Percentiles rank a stretch among this genome's conserved stretches.
Evolutionary conservation across 805 yeast genomes (phyloP).

Genomic region (Suhomyces kilbournensis): DNA sequence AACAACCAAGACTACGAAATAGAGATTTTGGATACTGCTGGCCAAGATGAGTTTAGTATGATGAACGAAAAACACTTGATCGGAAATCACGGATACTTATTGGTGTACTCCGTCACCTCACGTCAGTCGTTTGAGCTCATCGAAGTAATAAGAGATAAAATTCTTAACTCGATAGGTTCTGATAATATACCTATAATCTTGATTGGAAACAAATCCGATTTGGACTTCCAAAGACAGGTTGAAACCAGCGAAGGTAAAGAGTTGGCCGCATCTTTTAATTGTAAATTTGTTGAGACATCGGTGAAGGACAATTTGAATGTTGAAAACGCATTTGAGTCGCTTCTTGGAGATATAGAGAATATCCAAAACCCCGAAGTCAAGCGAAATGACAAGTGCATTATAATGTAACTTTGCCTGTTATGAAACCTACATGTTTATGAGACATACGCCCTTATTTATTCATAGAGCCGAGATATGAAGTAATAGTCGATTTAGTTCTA

Average conservation of each 20-base stretch:
- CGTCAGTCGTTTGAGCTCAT: conserved; percentile 75
- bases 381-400: conserved; percentile 49
- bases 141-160: conserved; percentile 76
- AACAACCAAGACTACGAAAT: conserved; percentile 74
- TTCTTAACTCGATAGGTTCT: conserved; percentile 60
- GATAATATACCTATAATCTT: conserved; percentile 48
- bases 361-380: conserved; percentile 51
- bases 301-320: conserved; percentile 48
- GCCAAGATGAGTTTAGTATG: conserved; percentile 85
- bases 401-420: conserved; percentile 13
- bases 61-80: conserved; percentile 75
- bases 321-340: conserved; percentile 64
- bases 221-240: conserved; percentile 60
- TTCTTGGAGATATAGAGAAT: conserved; percentile 55
- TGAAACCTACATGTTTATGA: neutral
- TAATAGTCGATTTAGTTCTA: neutral
- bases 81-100: conserved; percentile 79
- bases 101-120: conserved; percentile 80
- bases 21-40: conserved; percentile 89
- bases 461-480: neutral
- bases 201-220: conserved; percentile 69
- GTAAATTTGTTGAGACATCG: conserved; percentile 47
- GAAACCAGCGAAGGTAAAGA: conserved; percentile 37
- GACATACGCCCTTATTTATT: neutral
- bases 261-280: conserved; percentile 42